Evolutionary conservation across 768 basidiomycete species (phyloP), one percentile per base, ranked within the genome.

Genomic region (Phanerochaete carnosa): DNA sequence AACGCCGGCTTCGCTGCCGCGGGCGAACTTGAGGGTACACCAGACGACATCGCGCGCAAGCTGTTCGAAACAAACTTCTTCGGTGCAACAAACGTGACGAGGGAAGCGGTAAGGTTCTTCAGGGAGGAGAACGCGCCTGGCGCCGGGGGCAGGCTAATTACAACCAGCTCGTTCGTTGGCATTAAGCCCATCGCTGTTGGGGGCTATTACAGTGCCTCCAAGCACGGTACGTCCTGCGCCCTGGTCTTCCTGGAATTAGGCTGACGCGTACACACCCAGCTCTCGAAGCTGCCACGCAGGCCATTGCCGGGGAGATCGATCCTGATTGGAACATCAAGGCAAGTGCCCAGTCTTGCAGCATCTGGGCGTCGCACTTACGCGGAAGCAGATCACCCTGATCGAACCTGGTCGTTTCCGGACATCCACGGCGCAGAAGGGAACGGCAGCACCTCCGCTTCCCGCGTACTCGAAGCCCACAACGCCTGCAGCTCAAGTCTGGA

Each of bases 251-350:
- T 55, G 3, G 16, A 9, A n/a, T n/a, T n/a, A 35, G 13, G 47
- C 46, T 57, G 3, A 62, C 23, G 9, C 26, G 32, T 25, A 26
- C 15, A 28, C 9, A 15, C 49, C 2, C 51, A 76, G 74, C 75
- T 0, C 29, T 76, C 1, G 76, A 78, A 45, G 77, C 74, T 15
- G 63, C 77, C 23, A 75, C 72, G 1, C 75, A 80, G 58, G 68
- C 77, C 0, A 59, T 81, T 25, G 69, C 68, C 5, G 65, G 70
- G 43, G 80, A 81, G 59, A 47, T 80, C 2, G 78, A 80, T 53
- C 79, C 80, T 11, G 67, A 33, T 25, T 81, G 80, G 80, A 78
- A 80, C 56, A 79, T 81, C 63, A 79, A 76, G 68, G 80, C 77
- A 58, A 19, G 71, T 45, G 28, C 7, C 8, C 8, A 23, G 9